A percentile compares a stretch with the other conserved stretches of the same genome.
These are phyloP conservation scores for Polygonum maritimum DNA, from an alignment of 148 eudicot genomes.

Conservation along the genomic window DNA sequence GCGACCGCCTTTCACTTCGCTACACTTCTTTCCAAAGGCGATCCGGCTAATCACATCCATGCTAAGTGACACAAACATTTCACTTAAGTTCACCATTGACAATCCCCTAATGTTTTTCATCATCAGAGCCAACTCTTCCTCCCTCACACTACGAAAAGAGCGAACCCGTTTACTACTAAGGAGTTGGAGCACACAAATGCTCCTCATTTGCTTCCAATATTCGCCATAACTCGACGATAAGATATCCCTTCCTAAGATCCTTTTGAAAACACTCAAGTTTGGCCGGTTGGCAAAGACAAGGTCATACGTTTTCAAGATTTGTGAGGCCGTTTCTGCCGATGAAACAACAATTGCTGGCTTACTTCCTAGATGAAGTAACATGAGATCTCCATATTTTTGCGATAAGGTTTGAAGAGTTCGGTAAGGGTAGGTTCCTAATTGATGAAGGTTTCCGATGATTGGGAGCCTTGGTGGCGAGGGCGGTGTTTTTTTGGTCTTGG, in stretches of 20 bases:
- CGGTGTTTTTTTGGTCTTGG: not conserved
- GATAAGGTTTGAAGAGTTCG: slow-evolving; percentile 9
- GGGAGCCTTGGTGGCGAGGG: slow-evolving; percentile 9
- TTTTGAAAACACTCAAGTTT: slow-evolving; percentile 1
- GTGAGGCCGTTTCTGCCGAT: slow-evolving; percentile 31
- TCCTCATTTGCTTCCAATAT: slow-evolving; percentile 55
- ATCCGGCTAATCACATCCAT: slow-evolving; percentile 37
- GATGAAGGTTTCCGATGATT: slow-evolving; percentile 13
- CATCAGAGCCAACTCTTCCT: slow-evolving; percentile 38
- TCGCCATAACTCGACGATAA: slow-evolving; percentile 38
- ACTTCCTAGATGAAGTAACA: slow-evolving; percentile 3
- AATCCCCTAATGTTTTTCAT: slow-evolving; percentile 20
- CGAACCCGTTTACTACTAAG: slow-evolving; percentile 36
- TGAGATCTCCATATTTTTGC: slow-evolving; percentile 9
- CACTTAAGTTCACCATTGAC: slow-evolving; percentile 28
- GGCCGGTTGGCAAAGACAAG: slow-evolving; percentile 31
- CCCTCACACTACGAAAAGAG: slow-evolving; percentile 30
- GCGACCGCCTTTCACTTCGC: slow-evolving; percentile 12
- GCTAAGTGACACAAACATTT: slow-evolving; percentile 17
- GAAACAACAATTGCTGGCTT: slow-evolving; percentile 18
- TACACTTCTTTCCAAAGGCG: slow-evolving; percentile 26
- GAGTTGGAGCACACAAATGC: slow-evolving; percentile 42
- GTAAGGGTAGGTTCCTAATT: slow-evolving; percentile 6
- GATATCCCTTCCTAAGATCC: slow-evolving; percentile 28
- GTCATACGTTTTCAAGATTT: slow-evolving; percentile 59